These are phyloP conservation scores for Cunninghamia lanceolata DNA, from an alignment of 75 land plant species.

Conservation along the genomic window DNA sequence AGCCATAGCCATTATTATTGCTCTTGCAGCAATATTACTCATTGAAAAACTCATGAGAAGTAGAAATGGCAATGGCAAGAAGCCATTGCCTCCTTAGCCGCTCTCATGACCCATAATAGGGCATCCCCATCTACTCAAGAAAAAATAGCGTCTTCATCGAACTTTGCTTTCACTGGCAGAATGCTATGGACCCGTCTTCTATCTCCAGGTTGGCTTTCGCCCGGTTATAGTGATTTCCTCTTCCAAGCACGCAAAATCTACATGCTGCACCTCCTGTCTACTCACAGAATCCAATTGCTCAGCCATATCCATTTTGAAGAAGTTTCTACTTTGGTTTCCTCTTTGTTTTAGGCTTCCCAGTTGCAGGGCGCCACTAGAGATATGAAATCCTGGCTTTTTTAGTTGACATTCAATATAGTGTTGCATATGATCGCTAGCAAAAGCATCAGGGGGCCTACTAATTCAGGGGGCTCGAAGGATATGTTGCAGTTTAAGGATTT, in stretches of 20 bases:
- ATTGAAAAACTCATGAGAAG: background rate
- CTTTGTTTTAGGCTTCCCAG: background rate
- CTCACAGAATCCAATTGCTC: slow-evolving; percentile 12
- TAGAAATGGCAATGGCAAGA: no score
- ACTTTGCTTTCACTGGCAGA: no score
- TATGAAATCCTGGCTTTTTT: slow-evolving; percentile 8
- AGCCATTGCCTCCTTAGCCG: no score
- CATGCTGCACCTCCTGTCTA: background rate
- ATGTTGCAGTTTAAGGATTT: background rate
- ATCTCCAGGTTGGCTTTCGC: slow-evolving; percentile 24
- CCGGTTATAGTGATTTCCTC: slow-evolving; percentile 21
- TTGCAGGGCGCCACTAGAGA: background rate
- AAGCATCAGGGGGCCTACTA: no score
- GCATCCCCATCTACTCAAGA: no score
- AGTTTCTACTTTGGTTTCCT: background rate
- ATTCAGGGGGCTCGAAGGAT: background rate
- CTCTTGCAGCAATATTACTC: background rate
- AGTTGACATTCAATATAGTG: slow-evolving; percentile 9
- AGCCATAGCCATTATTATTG: no score
- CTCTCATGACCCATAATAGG: no score
- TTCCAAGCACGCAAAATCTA: slow-evolving; percentile 21
- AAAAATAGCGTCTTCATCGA: no score
- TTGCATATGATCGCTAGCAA: background rate
- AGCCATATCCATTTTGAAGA: background rate
- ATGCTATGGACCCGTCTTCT: slow-evolving; percentile 24